Percentiles rank a stretch among this genome's conserved stretches.
These are phyloP conservation scores for Trichosporon sp. DNA, from an alignment of 1,284 basidiomycete genomes.

Conservation along the genomic window DNA sequence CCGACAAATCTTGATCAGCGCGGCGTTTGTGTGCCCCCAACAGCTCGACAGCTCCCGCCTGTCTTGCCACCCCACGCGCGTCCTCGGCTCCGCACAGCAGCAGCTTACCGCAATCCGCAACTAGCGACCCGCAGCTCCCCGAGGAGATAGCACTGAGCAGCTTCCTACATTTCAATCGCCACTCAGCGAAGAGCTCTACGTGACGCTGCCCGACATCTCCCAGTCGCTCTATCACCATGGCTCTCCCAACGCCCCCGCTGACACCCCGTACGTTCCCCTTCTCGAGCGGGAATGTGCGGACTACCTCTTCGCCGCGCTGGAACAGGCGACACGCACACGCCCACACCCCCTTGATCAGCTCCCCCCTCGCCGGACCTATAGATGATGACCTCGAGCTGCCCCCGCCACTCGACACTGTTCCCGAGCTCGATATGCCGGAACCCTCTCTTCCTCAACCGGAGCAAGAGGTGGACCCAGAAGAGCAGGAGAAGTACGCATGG, in stretches of 20 bases:
- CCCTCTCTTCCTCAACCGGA: not conserved
- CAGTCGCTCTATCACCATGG: slow-evolving; percentile 2
- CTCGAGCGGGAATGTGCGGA: not conserved
- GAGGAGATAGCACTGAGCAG: not conserved
- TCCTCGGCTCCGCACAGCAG: not conserved
- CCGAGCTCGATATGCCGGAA: slow-evolving; percentile 17
- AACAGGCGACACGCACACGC: slow-evolving; percentile 3
- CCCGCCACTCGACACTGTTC: slow-evolving; percentile 11
- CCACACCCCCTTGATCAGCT: not conserved
- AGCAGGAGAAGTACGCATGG: slow-evolving; percentile 24
- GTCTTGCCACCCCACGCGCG: not conserved
- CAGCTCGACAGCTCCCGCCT: too few species aligned
- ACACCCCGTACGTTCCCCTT: slow-evolving; percentile 26
- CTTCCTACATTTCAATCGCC: not conserved
- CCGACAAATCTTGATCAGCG: not conserved
- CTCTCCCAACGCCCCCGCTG: slow-evolving; percentile 31
- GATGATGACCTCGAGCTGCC: slow-evolving; percentile 11
- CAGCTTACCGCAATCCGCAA: not conserved
- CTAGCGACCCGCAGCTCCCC: not conserved
- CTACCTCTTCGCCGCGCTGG: not conserved
- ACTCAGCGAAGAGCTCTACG: too few species aligned
- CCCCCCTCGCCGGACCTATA: slow-evolving; percentile 10
- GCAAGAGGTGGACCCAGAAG: not conserved
- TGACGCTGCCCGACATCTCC: too few species aligned
- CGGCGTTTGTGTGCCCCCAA: not conserved